phyloP scores from a whole-genome alignment of 1,284 basidiomycete species.

The Vanrija humicola region DNA sequence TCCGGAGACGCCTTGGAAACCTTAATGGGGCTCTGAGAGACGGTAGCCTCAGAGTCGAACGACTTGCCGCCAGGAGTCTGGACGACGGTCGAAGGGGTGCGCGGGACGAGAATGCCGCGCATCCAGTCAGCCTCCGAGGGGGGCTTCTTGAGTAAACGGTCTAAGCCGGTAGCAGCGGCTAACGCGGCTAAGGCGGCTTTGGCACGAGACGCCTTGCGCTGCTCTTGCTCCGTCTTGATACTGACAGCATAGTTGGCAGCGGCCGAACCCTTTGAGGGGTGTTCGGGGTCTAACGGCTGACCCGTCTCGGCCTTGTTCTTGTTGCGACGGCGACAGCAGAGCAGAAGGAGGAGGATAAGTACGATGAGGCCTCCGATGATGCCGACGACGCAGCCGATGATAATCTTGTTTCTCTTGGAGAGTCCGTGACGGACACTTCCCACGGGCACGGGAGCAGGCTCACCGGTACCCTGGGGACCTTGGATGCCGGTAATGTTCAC shows the following conservation, averaged over 20 bases:
- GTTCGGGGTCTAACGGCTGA: constrained; percentile 36
- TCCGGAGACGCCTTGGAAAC: not conserved
- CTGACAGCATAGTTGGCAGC: not conserved
- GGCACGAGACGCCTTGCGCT: no score
- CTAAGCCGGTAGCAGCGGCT: no score
- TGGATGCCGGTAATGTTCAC: constrained; percentile 32
- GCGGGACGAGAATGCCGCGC: no score
- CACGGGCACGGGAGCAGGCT: constrained; percentile 23
- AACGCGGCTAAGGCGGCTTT: no score
- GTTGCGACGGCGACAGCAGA: constrained; percentile 42
- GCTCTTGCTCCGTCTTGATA: not conserved
- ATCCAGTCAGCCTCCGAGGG: no score
- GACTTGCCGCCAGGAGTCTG: not conserved
- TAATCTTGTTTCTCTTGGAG: constrained; percentile 43
- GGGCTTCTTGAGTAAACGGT: not conserved
- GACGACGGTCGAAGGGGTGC: not conserved
- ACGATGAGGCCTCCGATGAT: constrained; percentile 17
- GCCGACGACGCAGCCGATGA: constrained; percentile 45
- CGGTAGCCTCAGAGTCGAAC: not conserved
- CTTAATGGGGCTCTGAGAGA: not conserved
- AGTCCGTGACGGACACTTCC: constrained; percentile 24
- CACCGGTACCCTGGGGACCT: constrained; percentile 9
- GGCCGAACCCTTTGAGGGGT: not conserved
- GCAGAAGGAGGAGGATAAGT: constrained; percentile 34
- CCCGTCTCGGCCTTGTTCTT: constrained; percentile 11